phyloP scores from a whole-genome alignment of 176 grass and related monocot species.

The Lolium rigidum region DNA sequence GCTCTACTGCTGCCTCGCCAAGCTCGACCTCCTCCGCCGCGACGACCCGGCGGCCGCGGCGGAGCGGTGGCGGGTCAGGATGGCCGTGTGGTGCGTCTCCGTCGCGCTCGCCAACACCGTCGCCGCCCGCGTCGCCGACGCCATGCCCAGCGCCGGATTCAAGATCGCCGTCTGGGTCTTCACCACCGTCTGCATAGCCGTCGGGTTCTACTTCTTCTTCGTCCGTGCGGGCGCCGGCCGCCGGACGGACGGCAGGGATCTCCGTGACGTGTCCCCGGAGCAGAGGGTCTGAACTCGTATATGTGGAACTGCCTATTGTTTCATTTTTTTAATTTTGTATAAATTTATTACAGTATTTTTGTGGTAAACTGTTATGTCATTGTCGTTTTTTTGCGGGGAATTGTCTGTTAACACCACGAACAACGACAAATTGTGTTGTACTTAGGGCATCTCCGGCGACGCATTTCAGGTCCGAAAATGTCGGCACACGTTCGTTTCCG shows the following conservation, averaged over 20 bases:
- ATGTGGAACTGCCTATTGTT: too few species aligned
- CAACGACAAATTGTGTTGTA: too few species aligned
- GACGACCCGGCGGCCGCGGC: background rate
- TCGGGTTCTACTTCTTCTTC: background rate
- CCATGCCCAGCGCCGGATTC: background rate
- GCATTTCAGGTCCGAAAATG: too few species aligned
- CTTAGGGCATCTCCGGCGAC: too few species aligned
- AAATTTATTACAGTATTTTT: too few species aligned
- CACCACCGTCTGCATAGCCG: background rate
- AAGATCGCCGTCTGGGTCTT: background rate
- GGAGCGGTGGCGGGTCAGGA: too few species aligned
- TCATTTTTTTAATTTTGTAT: too few species aligned
- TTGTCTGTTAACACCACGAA: too few species aligned
- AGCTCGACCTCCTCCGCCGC: slow-evolving; percentile 6
- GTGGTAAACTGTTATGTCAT: too few species aligned
- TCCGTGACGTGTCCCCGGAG: background rate
- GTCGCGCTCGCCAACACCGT: background rate
- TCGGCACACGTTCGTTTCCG: too few species aligned
- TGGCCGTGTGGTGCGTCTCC: too few species aligned
- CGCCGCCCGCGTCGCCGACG: background rate
- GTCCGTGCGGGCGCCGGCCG: background rate
- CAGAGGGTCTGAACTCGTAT: background rate
- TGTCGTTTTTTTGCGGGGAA: too few species aligned
- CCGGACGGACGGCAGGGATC: background rate
- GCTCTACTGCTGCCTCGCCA: slow-evolving; percentile 12